Evolutionary conservation across 2,329 filamentous ascomycete genomes (phyloP).

Genomic region (Achaetomium macrosporum): DNA sequence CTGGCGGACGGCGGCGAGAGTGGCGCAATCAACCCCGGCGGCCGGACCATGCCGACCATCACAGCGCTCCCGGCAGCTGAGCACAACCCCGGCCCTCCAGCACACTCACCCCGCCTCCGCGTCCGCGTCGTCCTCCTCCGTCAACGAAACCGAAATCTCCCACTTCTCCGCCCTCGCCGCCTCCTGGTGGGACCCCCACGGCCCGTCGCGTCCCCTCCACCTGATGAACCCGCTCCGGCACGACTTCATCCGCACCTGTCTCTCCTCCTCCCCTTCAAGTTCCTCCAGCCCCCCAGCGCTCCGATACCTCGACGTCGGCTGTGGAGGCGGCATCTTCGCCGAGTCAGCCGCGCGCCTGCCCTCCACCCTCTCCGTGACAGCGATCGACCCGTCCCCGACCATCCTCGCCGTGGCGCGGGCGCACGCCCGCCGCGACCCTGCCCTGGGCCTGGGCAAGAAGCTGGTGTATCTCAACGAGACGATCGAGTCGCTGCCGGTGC

Average conservation of each 20-base stretch:
- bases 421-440: constrained; percentile 70
- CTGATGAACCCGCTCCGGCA: constrained; percentile 97
- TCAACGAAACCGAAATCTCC: constrained; percentile 82
- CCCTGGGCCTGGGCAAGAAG: constrained; percentile 44
- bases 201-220: constrained; percentile 84
- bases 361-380: constrained; percentile 59
- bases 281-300: constrained; percentile 32
- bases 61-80: neutral
- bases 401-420: constrained; percentile 69
- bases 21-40: neutral
- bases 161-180: constrained; percentile 93
- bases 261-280: constrained; percentile 46
- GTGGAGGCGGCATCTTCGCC: constrained; percentile 93
- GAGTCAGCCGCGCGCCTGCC: constrained; percentile 72
- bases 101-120: constrained; percentile 19
- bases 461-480: constrained; percentile 70
- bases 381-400: constrained; percentile 69
- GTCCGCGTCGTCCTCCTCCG: constrained; percentile 52
- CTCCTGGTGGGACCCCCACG: constrained; percentile 95
- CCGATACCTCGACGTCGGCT: constrained; percentile 84
- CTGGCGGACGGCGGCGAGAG: neutral
- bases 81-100: constrained; percentile 20
- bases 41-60: neutral
- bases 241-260: constrained; percentile 77
- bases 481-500: constrained; percentile 61